Evolutionary conservation across 345 rosid genomes (phyloP), one percentile per base, ranked within the genome.

Genomic region (Pseudoturritis turrita): DNA sequence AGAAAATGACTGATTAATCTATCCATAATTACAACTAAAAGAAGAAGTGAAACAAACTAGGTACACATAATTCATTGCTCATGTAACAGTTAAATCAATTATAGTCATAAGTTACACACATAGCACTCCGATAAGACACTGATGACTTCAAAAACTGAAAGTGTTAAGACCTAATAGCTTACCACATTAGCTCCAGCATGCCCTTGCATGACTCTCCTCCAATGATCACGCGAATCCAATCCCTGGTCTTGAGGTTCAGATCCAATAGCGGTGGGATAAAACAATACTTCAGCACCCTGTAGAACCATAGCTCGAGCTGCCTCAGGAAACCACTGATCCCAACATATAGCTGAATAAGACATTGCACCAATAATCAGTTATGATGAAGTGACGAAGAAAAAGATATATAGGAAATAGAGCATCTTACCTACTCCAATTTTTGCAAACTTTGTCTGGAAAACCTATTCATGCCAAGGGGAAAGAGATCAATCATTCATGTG

Each of bases 151-250:
- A 44, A 51, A 68, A n/a, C 5, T n/a, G 8, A n/a, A 68, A 61
- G 25, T n/a, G 40, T 10, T 29, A 63, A 44, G 52, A 25, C 25
- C 14, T 1, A 62, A 47, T 56, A 40, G 69, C 87, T 71, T 81
- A 94, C 94, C 92, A 95, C 57, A 78, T 91, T 91, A 62, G 98
- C 98, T 54, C 96, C 99, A 68, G 99, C 92, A 86, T 95, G 98
- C 18, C 99, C 98, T 81, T 95, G 99, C 98, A 91, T 88, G 60
- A 88, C 99, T 72, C 94, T 79, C 73, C 46, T 90, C 99, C 94
- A 95, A 75, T 95, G 99, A 70, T 89, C 96, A 77, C 84, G 62
- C 11, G 97, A 95, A 86, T 91, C 96, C 65, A 91, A 88, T 62
- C 96, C 98, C 17, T 71, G 82, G 77, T 91, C 96, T 80, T 95